These are phyloP conservation scores for Clonostachys rhizophaga DNA, from an alignment of 2,329 filamentous ascomycete genomes.

Conservation along the genomic window DNA sequence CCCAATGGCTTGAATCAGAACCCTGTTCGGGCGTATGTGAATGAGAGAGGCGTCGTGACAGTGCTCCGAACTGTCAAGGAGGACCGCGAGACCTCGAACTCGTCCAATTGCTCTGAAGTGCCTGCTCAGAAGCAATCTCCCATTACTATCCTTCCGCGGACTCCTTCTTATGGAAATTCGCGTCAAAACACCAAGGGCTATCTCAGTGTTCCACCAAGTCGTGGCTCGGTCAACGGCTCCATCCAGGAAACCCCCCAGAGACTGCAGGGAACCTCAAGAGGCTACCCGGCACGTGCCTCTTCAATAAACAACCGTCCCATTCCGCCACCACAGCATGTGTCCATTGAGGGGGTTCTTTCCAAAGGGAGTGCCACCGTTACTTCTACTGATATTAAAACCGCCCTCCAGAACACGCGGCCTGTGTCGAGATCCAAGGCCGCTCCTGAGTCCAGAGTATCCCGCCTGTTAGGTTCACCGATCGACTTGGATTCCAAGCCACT, in stretches of 20 bases:
- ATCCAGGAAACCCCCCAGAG: background rate
- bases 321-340: background rate
- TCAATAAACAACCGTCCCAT: too few relatives aligned
- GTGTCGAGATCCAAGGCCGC: too few relatives aligned
- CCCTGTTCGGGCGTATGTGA: slow-evolving; percentile 18
- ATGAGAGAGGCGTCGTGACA: slow-evolving; percentile 28
- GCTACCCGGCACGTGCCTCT: too few relatives aligned
- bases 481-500: background rate
- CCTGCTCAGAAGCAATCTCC: background rate
- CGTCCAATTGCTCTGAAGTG: background rate
- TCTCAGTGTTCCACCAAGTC: background rate
- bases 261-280: too few relatives aligned
- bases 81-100: slow-evolving; percentile 8
- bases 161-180: background rate
- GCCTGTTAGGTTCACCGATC: too few relatives aligned
- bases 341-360: background rate
- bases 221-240: background rate
- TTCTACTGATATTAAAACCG: background rate
- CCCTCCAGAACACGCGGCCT: too few relatives aligned
- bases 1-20: slow-evolving; percentile 1
- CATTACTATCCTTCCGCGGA: too few relatives aligned
- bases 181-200: background rate
- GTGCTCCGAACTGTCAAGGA: slow-evolving; percentile 23
- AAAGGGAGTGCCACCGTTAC: background rate
- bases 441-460: too few relatives aligned